Base-by-base conservation (phyloP, 352 stramenopile genomes). In the Pythium volutum region DNA sequence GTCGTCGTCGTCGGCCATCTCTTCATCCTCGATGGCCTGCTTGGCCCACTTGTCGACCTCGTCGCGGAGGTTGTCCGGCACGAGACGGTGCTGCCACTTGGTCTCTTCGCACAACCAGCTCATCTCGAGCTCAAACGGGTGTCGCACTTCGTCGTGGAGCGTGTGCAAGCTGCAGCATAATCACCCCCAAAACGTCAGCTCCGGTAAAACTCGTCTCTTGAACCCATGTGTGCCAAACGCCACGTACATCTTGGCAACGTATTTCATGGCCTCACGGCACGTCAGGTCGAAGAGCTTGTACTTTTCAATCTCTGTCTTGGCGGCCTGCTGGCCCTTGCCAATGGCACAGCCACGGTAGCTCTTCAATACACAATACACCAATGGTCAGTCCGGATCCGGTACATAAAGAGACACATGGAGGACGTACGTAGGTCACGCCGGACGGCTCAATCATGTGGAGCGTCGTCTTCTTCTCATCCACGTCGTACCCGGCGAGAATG, bases 221-320 rank as follows among this genome's bases (percentile, higher is more conserved):
- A 11, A 11, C 20, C 18, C 33, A 49, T n/a, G 53, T 18, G 10
- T 16, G 26, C 38, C 22, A 25, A 36, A 4, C 1, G 20, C 4
- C 1, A 69, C 87, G 61, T 76, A 97, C 89, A 99, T 99, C 84
- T 98, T 98, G 62, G 95, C 95, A 51, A 99, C 83, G 75, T 99
- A 95, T 89, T 98, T 98, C 73, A 99, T 97, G 46, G 95, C 97
- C 70, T 99, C 96, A 38, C 84, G 81, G 62, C 88, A 97, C 48
- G 89, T 93, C 69, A 99, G 86, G 68, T 97, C 92, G 63, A 96
- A 93, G 45, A 98, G 79, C 66, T 97, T 95, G 71, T 98, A 83
- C 79, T 98, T 99, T 71, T 99, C 97, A 62, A 99, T 97, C 79
- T 99, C 97, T 62, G 97, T 99, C 83, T 99, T 99, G 54, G 97